These are phyloP conservation scores for Rehmannia glutinosa DNA, from an alignment of 257 asterid species.

Conservation along the genomic window DNA sequence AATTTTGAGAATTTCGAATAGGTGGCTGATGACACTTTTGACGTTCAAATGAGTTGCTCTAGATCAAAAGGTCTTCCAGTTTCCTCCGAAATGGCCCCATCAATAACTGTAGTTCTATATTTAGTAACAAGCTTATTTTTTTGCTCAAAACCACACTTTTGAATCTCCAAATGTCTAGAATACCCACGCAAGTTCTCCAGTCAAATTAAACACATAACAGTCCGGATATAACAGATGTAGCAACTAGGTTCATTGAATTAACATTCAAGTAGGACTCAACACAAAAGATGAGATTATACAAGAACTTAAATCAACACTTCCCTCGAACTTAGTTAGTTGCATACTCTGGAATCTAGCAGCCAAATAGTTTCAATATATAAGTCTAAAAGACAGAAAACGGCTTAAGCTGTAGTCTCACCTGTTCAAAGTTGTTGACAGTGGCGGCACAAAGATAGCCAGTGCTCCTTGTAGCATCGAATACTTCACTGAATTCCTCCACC, in stretches of 20 bases:
- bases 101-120: not conserved
- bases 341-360: not conserved
- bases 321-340: not conserved
- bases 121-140: too few species aligned
- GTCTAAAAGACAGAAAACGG: not conserved
- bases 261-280: not conserved
- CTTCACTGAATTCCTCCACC: slow-evolving; percentile 52
- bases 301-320: not conserved
- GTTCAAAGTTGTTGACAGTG: slow-evolving; percentile 57
- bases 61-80: not conserved
- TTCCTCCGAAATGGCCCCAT: not conserved
- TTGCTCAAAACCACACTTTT: slow-evolving; percentile 73
- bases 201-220: too few species aligned
- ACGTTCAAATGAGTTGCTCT: not conserved
- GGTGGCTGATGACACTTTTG: not conserved
- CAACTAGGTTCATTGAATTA: not conserved
- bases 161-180: slow-evolving; percentile 23
- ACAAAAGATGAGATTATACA: not conserved
- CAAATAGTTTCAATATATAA: not conserved
- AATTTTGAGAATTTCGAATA: too few species aligned
- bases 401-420: slow-evolving; percentile 29
- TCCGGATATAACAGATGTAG: too few species aligned
- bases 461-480: slow-evolving; percentile 78
- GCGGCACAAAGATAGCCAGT: slow-evolving; percentile 81
- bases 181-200: too few species aligned